Conservation (phyloP, 2,329 filamentous ascomycete species). For the Hypoxylon sp. region DNA sequence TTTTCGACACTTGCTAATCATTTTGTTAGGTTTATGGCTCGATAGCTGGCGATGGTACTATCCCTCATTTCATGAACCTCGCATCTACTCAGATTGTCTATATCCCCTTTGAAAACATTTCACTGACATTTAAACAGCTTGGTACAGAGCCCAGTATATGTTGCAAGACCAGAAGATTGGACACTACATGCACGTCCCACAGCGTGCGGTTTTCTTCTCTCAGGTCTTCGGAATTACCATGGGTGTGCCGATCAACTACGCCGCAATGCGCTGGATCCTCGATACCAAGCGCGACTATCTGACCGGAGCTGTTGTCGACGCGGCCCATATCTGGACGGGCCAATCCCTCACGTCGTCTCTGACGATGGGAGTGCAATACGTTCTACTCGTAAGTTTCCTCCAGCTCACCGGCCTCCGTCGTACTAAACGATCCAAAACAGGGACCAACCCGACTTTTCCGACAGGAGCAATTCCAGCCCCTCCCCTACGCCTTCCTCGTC, state of each 20-base stretch:
- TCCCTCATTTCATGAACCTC: not conserved
- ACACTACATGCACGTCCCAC: slow-evolving; percentile 69
- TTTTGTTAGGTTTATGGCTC: slow-evolving; percentile 57
- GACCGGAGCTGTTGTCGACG: slow-evolving; percentile 59
- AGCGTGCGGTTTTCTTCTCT: slow-evolving; percentile 66
- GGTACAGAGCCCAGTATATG: slow-evolving; percentile 66
- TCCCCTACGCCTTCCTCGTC: slow-evolving; percentile 63
- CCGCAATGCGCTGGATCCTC: slow-evolving; percentile 67
- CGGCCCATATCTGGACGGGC: slow-evolving; percentile 68
- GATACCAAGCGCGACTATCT: slow-evolving; percentile 65
- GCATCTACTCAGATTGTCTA: not conserved
- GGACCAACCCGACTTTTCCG: slow-evolving; percentile 60
- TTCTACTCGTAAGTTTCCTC: slow-evolving; percentile 56
- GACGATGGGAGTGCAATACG: slow-evolving; percentile 67
- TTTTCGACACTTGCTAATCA: slow-evolving; percentile 8
- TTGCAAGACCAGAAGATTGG: slow-evolving; percentile 71
- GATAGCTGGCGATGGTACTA: slow-evolving; percentile 62
- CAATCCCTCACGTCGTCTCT: slow-evolving; percentile 61
- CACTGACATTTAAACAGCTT: slow-evolving; percentile 50
- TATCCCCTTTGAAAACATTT: not conserved
- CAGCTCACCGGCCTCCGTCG: not conserved
- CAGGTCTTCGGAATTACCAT: slow-evolving; percentile 67
- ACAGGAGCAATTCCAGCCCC: slow-evolving; percentile 55
- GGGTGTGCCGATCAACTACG: slow-evolving; percentile 69
- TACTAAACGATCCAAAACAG: slow-evolving; percentile 30